Base-by-base conservation (phyloP, 345 rosid genomes). In the Balakata baccata region DNA sequence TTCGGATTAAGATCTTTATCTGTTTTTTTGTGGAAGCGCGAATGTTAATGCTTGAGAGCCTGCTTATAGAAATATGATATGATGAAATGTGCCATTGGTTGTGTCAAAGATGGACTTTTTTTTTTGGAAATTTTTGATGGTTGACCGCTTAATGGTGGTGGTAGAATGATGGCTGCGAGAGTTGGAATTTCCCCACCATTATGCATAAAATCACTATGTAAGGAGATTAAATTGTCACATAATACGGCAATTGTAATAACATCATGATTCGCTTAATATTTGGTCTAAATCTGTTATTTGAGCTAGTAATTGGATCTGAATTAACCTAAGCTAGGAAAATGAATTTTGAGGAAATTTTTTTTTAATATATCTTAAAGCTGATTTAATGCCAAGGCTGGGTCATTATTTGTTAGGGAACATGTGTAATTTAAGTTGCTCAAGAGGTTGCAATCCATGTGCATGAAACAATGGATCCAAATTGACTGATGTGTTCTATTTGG, bases 1-100 rank as follows among this genome's bases (percentile, higher is more conserved):
- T 68, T 75, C 22, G 68, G 73, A 58, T 18, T 75, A 68, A 59
- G 73, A 68, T 68, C 68, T 29, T 25, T 50, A 9, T 38, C 16
- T 10, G 18, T 43, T 41, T 1, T 46, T 29, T 4, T 16, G 3
- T 37, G 7, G 20, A 56, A 13, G 23, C 0, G 58, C n/a, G 54
- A 18, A 25, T 16, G 25, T 10, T 4, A 4, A 14, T 73, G 61
- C 66, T 14, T 6, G 29, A 12, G 11, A 47, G 67, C 50, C 3
- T 64, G 25, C 34, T 68, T 51, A 46, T 50, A 9, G 43, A 51
- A 51, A 51, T 18, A 37, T 29, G 22, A 50, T 14, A 10, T 52
- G 25, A 68, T 68, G 29, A 67, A 9, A n/a, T n/a, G n/a, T n/a
- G 20, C 18, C 11, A 43, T n/a, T 13, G 20, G 58, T 16, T 49